phyloP scores from a whole-genome alignment of 345 rosid species.

The Lepidium sativum region DNA sequence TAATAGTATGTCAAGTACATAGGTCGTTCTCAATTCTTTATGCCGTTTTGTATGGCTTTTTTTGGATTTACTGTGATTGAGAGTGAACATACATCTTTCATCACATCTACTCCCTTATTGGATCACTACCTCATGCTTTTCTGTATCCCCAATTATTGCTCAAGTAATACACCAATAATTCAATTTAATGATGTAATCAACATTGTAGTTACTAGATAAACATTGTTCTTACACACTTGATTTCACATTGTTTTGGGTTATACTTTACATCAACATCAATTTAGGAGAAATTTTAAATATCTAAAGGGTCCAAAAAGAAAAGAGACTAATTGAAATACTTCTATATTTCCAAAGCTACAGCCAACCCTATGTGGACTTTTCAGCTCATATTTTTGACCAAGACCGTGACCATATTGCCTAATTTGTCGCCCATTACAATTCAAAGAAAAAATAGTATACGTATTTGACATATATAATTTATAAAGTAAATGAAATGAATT shows the following conservation, averaged over 20 bases:
- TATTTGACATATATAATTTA: too few relatives aligned
- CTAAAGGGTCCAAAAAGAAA: conserved; percentile 9
- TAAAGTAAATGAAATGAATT: background rate
- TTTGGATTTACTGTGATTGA: conserved; percentile 28
- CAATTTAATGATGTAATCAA: background rate
- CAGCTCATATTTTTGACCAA: conserved; percentile 20
- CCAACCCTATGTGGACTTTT: conserved; percentile 29
- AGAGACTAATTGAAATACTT: background rate
- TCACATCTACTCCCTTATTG: conserved; percentile 23
- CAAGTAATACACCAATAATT: background rate
- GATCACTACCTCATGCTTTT: conserved; percentile 18
- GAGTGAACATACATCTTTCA: conserved; percentile 21
- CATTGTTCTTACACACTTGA: background rate
- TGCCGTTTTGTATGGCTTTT: conserved; percentile 24
- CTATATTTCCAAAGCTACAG: conserved; percentile 6
- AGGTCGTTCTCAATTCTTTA: conserved; percentile 27
- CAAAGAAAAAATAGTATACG: too few relatives aligned
- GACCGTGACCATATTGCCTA: conserved; percentile 3
- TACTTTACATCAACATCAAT: background rate
- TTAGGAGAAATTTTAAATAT: background rate
- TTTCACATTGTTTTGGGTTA: background rate
- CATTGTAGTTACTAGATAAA: background rate
- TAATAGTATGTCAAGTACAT: conserved; percentile 13
- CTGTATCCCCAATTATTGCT: conserved; percentile 1
- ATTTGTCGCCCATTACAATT: too few relatives aligned